These are phyloP conservation scores for Schwanniomyces pseudopolymorphus DNA, from an alignment of 805 yeast species.

Conservation along the genomic window DNA sequence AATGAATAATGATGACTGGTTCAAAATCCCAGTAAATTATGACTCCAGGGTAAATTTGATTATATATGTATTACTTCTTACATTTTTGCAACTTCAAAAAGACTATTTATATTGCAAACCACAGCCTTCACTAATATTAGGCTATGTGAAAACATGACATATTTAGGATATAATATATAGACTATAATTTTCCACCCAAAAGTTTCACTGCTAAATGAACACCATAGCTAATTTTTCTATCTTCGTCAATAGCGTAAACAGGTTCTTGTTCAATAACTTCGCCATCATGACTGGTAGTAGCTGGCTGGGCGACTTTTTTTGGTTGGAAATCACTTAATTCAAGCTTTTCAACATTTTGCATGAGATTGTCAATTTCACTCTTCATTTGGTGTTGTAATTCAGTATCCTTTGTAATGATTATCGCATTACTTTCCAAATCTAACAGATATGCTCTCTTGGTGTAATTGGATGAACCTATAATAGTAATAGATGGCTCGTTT, in stretches of 20 bases:
- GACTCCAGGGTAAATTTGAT: constrained; percentile 12
- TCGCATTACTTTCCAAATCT: constrained; percentile 86
- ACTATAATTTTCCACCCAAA: constrained; percentile 52
- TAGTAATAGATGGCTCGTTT: constrained; percentile 64
- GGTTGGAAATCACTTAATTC: constrained; percentile 58
- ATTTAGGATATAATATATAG: background rate
- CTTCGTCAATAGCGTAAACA: constrained; percentile 44
- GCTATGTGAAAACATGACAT: background rate
- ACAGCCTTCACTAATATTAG: constrained; percentile 2
- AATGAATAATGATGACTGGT: constrained; percentile 12
- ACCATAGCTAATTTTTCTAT: constrained; percentile 59
- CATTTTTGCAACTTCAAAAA: constrained; percentile 6
- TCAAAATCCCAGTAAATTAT: constrained; percentile 19
- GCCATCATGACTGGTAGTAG: constrained; percentile 1
- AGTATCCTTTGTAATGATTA: constrained; percentile 69
- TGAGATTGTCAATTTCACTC: constrained; percentile 61
- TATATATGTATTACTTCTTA: constrained; percentile 1
- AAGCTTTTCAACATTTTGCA: constrained; percentile 51
- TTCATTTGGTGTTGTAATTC: constrained; percentile 57
- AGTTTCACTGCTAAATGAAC: constrained; percentile 68
- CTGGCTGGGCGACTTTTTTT: constrained; percentile 14
- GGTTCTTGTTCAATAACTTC: background rate
- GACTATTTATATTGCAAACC: constrained; percentile 5
- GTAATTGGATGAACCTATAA: constrained; percentile 91
- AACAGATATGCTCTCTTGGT: constrained; percentile 84